Conservation (phyloP, 352 stramenopile genomes). For the Globisporangium nagaii region DNA sequence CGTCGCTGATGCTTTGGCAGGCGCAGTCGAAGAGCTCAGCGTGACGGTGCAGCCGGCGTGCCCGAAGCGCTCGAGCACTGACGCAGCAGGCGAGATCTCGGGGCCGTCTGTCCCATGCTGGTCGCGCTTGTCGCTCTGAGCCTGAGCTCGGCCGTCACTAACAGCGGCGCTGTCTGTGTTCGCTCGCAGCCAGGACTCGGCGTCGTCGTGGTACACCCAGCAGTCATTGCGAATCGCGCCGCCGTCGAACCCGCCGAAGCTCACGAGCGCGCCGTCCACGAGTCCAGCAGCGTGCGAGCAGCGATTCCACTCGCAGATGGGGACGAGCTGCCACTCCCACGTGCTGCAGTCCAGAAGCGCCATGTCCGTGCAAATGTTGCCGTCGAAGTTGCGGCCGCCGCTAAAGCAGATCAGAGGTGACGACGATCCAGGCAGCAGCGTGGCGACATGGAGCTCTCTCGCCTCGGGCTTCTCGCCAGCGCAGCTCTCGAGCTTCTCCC, state of each 20-base stretch:
- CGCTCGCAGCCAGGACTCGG: slow-evolving; percentile 35
- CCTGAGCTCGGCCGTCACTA: neutral
- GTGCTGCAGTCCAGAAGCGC: slow-evolving; percentile 25
- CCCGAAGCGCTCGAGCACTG: slow-evolving; percentile 28
- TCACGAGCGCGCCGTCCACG: slow-evolving; percentile 26
- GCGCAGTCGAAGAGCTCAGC: neutral
- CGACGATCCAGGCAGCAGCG: slow-evolving; percentile 7
- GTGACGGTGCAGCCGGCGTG: slow-evolving; percentile 16
- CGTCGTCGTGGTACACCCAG: slow-evolving; percentile 38
- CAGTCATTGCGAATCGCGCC: slow-evolving; percentile 34
- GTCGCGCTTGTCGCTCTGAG: too few relatives aligned
- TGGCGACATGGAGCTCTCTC: slow-evolving; percentile 43
- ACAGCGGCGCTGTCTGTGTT: neutral
- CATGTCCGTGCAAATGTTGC: slow-evolving; percentile 55
- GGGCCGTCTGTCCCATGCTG: slow-evolving; percentile 8
- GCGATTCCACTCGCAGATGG: slow-evolving; percentile 49
- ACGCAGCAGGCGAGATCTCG: neutral
- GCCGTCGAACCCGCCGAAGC: slow-evolving; percentile 55
- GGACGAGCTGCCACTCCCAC: slow-evolving; percentile 50
- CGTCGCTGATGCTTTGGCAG: neutral
- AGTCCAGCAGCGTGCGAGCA: slow-evolving; percentile 34
- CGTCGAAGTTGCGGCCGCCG: slow-evolving; percentile 43
- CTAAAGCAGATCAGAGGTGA: slow-evolving; percentile 28
- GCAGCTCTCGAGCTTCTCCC: slow-evolving; percentile 22
- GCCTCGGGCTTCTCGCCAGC: slow-evolving; percentile 27